phyloP scores from a whole-genome alignment of 768 basidiomycete genomes.

The Auricularia auricula-judae region DNA sequence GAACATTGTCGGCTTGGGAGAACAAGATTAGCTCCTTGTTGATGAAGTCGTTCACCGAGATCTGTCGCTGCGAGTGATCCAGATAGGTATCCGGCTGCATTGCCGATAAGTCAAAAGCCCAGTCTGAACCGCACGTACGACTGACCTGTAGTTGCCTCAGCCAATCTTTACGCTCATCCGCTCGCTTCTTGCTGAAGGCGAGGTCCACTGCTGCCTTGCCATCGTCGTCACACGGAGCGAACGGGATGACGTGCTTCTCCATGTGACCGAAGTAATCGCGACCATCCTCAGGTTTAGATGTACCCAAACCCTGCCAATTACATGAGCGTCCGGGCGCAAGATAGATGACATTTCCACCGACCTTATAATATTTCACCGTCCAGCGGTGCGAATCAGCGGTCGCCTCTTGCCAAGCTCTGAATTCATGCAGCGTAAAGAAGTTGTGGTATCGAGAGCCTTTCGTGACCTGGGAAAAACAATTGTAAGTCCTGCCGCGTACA shows the following conservation, averaged over 20 bases:
- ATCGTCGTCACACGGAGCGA: conserved; percentile 66
- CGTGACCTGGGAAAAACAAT: conserved; percentile 36
- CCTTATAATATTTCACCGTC: conserved; percentile 97
- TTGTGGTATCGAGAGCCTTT: conserved; percentile 66
- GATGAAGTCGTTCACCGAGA: conserved; percentile 89
- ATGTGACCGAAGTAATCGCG: conserved; percentile 89
- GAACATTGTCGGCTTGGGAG: conserved; percentile 98
- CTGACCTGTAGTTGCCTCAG: conserved; percentile 79
- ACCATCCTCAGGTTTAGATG: conserved; percentile 80
- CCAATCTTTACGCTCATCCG: conserved; percentile 98
- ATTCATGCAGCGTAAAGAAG: conserved; percentile 97
- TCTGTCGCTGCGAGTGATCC: conserved; percentile 77
- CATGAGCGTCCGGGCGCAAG: conserved; percentile 1
- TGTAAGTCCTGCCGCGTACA: background rate
- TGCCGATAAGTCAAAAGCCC: background rate
- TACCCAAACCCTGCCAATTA: conserved; percentile 78
- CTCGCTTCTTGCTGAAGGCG: conserved; percentile 99
- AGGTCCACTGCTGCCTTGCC: conserved; percentile 89
- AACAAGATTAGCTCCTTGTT: conserved; percentile 96
- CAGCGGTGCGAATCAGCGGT: conserved; percentile 72
- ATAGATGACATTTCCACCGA: conserved; percentile 22
- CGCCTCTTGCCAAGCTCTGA: conserved; percentile 79
- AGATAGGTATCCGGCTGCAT: conserved; percentile 84
- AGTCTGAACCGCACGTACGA: background rate
- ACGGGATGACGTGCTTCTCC: conserved; percentile 90